Evolutionary conservation across 2,329 filamentous ascomycete species (phyloP), one percentile per base, ranked within the genome.

Genomic region (Verticillium nubilum): DNA sequence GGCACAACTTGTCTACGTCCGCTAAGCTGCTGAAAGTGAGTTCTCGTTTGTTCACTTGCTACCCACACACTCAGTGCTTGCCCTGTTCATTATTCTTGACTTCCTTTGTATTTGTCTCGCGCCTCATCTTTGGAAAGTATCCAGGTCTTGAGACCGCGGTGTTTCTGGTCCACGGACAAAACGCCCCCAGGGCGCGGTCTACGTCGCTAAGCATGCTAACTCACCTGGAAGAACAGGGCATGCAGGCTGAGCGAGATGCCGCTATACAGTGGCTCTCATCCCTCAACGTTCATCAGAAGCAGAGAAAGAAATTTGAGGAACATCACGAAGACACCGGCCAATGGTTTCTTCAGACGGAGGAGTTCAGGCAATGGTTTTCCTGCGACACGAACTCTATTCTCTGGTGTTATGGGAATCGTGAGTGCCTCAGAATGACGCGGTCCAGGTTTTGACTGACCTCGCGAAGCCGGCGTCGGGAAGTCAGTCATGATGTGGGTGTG

Each of bases 401-500:
- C 31, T 62, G 59, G 61, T 62, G 59, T 35, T 57, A 25, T 42
- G 61, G 61, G 47, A 31, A 59, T 29, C 61, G 61, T 62, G 29
- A 31, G 29, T 31, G 29, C 29, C 29, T 31, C 29, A 31, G 12
- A 62, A 29, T 57, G 19, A 5, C 28, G 26, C 54, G 26, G 27
- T 17, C 33, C 26, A 55, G 42, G 28, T 37, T 35, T 47, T 59
- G 55, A 60, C 31, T 29, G 10, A 56, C 29, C 28, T 52, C 28
- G 52, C 58, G 29, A 56, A 62, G 61, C 57, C 56, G 61, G 61
- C 37, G 50, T 59, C n/a, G 61, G 61, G 17, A 62, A 62, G 52
- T 59, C 58, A 50, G 59, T 62, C n/a, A 62, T 60, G 56, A 62
- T 59, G 56, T 59, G 29, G 12, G 29, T 31, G 29, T 31, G 29